phyloP scores from a whole-genome alignment of 371 early-diverging fungal species.

The Smittium mucronatum region DNA sequence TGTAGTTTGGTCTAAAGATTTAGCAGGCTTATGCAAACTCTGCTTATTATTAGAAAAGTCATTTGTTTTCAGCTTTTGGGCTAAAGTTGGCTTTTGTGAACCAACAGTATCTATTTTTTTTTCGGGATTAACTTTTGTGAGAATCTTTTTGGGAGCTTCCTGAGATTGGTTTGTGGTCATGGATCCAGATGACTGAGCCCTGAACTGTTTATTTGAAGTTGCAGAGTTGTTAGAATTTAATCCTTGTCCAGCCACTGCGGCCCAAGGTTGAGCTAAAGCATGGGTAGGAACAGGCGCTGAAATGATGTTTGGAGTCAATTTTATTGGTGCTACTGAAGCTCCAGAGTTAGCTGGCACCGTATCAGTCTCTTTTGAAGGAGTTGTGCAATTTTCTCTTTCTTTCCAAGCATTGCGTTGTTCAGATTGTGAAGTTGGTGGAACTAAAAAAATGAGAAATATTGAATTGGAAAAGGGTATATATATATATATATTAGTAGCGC shows the following conservation, averaged over 20 bases:
- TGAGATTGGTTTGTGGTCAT: background rate
- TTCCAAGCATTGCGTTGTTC: slow-evolving; percentile 32
- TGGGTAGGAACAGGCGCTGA: slow-evolving; percentile 20
- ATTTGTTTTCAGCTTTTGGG: background rate
- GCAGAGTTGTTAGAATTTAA: background rate
- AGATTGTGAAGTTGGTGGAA: slow-evolving; percentile 26
- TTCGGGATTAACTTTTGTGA: background rate
- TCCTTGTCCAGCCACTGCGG: slow-evolving; percentile 27
- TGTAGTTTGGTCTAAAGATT: background rate
- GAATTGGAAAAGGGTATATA: no score
- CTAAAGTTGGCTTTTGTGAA: background rate
- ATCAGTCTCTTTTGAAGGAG: slow-evolving; percentile 21
- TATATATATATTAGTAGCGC: no score
- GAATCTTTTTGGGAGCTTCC: background rate
- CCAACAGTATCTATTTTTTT: background rate
- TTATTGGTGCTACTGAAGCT: slow-evolving; percentile 10
- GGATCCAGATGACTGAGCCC: background rate
- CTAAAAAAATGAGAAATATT: no score
- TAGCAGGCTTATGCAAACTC: background rate
- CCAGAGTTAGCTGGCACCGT: slow-evolving; percentile 12
- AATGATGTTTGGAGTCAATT: slow-evolving; percentile 11
- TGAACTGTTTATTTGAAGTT: background rate
- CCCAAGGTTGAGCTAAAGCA: slow-evolving; percentile 32
- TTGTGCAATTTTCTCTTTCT: slow-evolving; percentile 30
- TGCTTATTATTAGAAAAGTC: background rate